A percentile compares a stretch with the other conserved stretches of the same genome.
Evolutionary conservation across 2,329 filamentous ascomycete genomes (phyloP).

Genomic region (Penicillium sp.): DNA sequence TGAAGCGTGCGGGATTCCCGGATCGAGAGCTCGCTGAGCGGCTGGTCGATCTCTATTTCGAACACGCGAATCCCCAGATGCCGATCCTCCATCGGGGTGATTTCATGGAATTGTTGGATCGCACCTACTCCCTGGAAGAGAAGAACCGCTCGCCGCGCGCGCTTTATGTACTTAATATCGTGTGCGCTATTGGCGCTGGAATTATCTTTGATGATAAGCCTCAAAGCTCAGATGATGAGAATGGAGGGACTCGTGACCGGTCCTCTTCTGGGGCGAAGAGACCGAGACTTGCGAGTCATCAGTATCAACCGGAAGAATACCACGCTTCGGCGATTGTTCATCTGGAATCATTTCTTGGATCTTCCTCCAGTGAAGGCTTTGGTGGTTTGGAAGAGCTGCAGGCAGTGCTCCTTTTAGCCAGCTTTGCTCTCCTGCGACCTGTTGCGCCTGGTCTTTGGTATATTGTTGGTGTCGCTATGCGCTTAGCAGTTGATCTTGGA

Average conservation of each 20-base stretch:
- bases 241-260: slow-evolving; percentile 21
- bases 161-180: slow-evolving; percentile 94
- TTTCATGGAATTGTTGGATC: slow-evolving; percentile 85
- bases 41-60: slow-evolving; percentile 84
- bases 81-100: slow-evolving; percentile 86
- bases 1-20: slow-evolving; percentile 82
- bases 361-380: slow-evolving; percentile 63
- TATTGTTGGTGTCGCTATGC: slow-evolving; percentile 89
- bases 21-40: slow-evolving; percentile 70
- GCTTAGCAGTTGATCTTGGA: slow-evolving; percentile 86
- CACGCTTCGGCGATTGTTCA: slow-evolving; percentile 93
- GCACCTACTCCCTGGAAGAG: slow-evolving; percentile 70
- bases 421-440: slow-evolving; percentile 86
- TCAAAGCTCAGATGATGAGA: slow-evolving; percentile 28
- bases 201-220: slow-evolving; percentile 71
- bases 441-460: slow-evolving; percentile 96
- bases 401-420: slow-evolving; percentile 85
- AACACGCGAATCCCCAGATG: slow-evolving; percentile 94
- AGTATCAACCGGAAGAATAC: slow-evolving; percentile 87
- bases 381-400: slow-evolving; percentile 91
- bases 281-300: slow-evolving; percentile 59
- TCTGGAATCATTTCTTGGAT: slow-evolving; percentile 77
- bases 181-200: slow-evolving; percentile 92
- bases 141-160: slow-evolving; percentile 72
- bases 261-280: slow-evolving; percentile 43